Evolutionary conservation across 306 rosid species (phyloP).

Genomic region (Senna tora): DNA sequence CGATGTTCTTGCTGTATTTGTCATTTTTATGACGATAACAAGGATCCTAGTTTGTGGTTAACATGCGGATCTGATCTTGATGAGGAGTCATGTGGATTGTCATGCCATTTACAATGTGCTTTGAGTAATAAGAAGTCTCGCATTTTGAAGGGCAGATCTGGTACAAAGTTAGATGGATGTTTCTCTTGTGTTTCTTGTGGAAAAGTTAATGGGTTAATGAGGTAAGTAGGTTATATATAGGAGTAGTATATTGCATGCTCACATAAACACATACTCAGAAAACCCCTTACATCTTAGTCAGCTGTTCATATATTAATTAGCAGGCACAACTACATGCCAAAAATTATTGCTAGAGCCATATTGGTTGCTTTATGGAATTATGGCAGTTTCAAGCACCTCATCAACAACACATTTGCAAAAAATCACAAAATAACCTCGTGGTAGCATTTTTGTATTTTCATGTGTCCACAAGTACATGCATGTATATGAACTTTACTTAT

Average conservation of each 20-base stretch:
- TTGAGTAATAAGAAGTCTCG: slow-evolving; percentile 66
- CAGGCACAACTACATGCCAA: slow-evolving; percentile 1
- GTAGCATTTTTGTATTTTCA: neutral
- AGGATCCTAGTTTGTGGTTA: slow-evolving; percentile 96
- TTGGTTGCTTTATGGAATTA: slow-evolving; percentile 15
- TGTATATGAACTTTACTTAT: neutral
- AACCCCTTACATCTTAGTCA: slow-evolving; percentile 5
- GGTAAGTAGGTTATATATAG: slow-evolving; percentile 52
- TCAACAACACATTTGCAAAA: slow-evolving; percentile 11
- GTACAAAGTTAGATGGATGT: slow-evolving; percentile 69
- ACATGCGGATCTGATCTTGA: slow-evolving; percentile 62
- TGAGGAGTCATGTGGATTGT: slow-evolving; percentile 78
- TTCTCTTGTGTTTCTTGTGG: slow-evolving; percentile 81
- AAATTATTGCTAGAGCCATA: neutral
- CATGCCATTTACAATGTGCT: slow-evolving; percentile 97
- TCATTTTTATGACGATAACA: slow-evolving; percentile 81
- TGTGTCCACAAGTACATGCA: neutral
- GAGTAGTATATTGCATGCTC: slow-evolving; percentile 23
- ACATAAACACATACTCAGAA: neutral
- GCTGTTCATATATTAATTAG: slow-evolving; percentile 23
- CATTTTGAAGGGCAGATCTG: slow-evolving; percentile 56
- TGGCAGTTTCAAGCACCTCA: slow-evolving; percentile 30
- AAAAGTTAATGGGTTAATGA: slow-evolving; percentile 75
- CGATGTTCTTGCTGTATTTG: slow-evolving; percentile 95
- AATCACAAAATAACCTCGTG: neutral